Evolutionary conservation across 345 rosid genomes (phyloP).

Genomic region (Nephelium lappaceum): DNA sequence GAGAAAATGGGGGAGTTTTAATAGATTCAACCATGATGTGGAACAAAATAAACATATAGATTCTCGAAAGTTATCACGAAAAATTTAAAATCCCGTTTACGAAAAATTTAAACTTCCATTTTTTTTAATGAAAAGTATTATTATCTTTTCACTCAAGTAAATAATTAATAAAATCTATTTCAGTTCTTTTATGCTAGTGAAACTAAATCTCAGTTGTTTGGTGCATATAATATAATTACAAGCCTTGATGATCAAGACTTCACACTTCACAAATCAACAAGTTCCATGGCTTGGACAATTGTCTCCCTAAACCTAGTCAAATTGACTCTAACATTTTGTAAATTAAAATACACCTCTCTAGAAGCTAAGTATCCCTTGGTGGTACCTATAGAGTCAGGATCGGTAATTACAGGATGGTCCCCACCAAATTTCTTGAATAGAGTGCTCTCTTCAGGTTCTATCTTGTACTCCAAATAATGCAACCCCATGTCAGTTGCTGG

Average conservation of each 20-base stretch:
- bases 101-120: no score
- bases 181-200: no score
- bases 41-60: no score
- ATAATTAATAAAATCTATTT: no score
- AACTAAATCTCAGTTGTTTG: no score
- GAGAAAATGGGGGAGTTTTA: no score
- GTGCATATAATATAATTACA: no score
- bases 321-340: constrained; percentile 38
- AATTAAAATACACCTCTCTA: constrained; percentile 33
- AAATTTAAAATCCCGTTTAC: no score
- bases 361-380: constrained; percentile 24
- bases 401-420: constrained; percentile 36
- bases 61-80: no score
- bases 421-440: constrained; percentile 25
- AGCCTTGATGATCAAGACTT: neutral
- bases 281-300: constrained; percentile 31
- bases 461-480: constrained; percentile 40
- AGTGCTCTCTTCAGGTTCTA: constrained; percentile 44
- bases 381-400: constrained; percentile 25
- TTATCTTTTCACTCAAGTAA: no score
- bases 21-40: no score
- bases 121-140: no score
- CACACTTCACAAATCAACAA: constrained; percentile 8
- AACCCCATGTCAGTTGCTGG: constrained; percentile 41
- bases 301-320: constrained; percentile 34